Percentiles rank a stretch among this genome's conserved stretches.
These are phyloP conservation scores for Metschnikowia baotianmanensis DNA, from an alignment of 805 yeast genomes.

Conservation along the genomic window DNA sequence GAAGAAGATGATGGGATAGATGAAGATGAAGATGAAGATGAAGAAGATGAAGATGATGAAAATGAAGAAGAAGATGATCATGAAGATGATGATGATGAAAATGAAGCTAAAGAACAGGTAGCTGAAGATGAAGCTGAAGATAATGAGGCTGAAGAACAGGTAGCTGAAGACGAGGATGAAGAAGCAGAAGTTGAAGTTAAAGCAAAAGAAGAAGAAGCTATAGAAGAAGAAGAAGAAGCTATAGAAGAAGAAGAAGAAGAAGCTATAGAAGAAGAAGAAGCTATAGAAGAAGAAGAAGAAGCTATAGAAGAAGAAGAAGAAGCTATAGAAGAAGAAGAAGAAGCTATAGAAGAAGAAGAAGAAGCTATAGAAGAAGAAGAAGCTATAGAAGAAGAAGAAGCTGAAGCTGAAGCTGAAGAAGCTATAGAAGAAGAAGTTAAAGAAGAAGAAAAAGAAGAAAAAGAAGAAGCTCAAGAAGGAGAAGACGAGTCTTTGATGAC, in stretches of 20 bases:
- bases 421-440: background rate
- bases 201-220: constrained; percentile 10
- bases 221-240: background rate
- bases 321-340: background rate
- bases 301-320: background rate
- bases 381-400: background rate
- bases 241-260: background rate
- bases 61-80: background rate
- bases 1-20: constrained; percentile 5
- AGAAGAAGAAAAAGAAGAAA: background rate
- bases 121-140: constrained; percentile 4
- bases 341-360: background rate
- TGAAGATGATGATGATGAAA: background rate
- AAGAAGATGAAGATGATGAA: background rate
- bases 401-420: background rate
- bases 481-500: background rate
- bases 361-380: too few species aligned
- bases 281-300: background rate
- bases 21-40: background rate
- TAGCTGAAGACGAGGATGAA: background rate
- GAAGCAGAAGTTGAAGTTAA: background rate
- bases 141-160: constrained; percentile 5
- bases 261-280: background rate
- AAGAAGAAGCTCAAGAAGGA: background rate
- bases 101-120: background rate